Percentiles rank a stretch among this genome's conserved stretches.
These are phyloP conservation scores for Crithidia fasciculata DNA, from an alignment of 208 protist species.

Conservation along the genomic window DNA sequence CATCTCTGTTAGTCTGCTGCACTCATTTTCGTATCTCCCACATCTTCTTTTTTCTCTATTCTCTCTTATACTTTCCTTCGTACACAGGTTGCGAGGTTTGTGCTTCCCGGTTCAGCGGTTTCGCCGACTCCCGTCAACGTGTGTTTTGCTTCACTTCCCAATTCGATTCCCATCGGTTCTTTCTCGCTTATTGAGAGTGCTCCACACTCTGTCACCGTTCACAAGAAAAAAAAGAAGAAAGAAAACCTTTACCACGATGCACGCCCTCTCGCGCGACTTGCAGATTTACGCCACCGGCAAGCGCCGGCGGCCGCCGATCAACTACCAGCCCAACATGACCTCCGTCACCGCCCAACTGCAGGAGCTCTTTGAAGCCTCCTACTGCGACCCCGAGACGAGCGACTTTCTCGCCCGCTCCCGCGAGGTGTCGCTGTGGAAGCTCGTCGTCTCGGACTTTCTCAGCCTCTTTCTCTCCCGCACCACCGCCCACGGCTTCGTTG, in stretches of 20 bases:
- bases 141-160: not conserved
- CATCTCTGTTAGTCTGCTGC: too few species aligned
- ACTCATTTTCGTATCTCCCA: not conserved
- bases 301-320: constrained; percentile 51
- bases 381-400: constrained; percentile 61
- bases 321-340: constrained; percentile 50
- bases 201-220: not conserved
- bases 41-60: not conserved
- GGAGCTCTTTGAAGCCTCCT: constrained; percentile 42
- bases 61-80: not conserved
- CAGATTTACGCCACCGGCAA: constrained; percentile 36
- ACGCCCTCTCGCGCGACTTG: constrained; percentile 39
- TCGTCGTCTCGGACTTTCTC: constrained; percentile 52
- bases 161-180: too few species aligned
- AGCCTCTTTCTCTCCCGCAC: constrained; percentile 71
- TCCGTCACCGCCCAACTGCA: constrained; percentile 40
- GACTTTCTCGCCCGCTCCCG: constrained; percentile 47
- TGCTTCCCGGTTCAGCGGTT: not conserved
- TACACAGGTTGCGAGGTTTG: too few species aligned
- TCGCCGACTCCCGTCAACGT: not conserved
- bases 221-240: not conserved
- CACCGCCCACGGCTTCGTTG: constrained; percentile 72
- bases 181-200: too few species aligned
- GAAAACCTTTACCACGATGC: constrained; percentile 15
- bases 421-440: constrained; percentile 43